Conservation (phyloP, 2,329 filamentous ascomycete species). For the Colletotrichum tabaci region DNA sequence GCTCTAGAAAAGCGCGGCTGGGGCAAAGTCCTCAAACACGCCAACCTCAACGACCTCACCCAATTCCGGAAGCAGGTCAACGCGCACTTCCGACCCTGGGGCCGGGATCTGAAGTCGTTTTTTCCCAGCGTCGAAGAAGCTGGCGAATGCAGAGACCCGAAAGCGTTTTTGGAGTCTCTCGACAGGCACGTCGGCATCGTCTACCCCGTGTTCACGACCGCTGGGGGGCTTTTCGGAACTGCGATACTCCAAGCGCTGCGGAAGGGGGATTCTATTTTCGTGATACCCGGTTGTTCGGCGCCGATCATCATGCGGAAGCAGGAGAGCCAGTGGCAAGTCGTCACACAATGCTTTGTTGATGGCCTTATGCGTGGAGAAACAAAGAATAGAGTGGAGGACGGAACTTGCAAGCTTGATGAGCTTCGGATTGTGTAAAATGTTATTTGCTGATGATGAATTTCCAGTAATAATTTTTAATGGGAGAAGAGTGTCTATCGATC, state of each 20-base stretch:
- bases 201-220: slow-evolving; percentile 30
- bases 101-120: slow-evolving; percentile 9
- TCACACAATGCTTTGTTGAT: slow-evolving; percentile 33
- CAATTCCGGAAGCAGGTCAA: slow-evolving; percentile 24
- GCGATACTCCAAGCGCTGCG: slow-evolving; percentile 17
- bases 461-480: no score
- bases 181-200: slow-evolving; percentile 33
- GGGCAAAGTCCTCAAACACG: slow-evolving; percentile 28
- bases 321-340: slow-evolving; percentile 4
- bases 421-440: not conserved
- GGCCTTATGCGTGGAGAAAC: slow-evolving; percentile 26
- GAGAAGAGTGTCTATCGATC: fast-evolving
- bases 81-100: slow-evolving; percentile 23
- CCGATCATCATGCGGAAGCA: slow-evolving; percentile 21
- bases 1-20: slow-evolving; percentile 19
- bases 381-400: not conserved
- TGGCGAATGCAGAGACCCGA: slow-evolving; percentile 2
- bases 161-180: slow-evolving; percentile 21
- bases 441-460: no score
- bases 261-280: slow-evolving; percentile 25
- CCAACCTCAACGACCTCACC: slow-evolving; percentile 27
- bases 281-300: slow-evolving; percentile 26
- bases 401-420: not conserved
- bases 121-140: slow-evolving; percentile 11
- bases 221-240: slow-evolving; percentile 16